Percentiles rank a stretch among this genome's conserved stretches.
phyloP scores from a whole-genome alignment of 139 green algal species.

The Closterium sp. region DNA sequence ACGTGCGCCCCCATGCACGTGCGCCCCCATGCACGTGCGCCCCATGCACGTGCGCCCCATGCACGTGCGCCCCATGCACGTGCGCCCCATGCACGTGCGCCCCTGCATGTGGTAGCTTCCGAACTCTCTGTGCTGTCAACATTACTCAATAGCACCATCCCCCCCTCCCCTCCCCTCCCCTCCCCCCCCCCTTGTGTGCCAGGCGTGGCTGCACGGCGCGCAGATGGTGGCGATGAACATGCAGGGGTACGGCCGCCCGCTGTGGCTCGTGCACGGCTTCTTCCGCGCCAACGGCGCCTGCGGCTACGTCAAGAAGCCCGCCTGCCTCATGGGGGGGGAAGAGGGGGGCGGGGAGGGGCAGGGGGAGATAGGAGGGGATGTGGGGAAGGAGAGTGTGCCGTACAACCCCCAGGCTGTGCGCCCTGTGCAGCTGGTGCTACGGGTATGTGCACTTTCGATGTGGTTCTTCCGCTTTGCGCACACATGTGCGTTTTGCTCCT shows the following conservation, averaged over 20 bases:
- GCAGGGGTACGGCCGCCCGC: constrained; percentile 42
- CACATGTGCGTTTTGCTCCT: too few species aligned
- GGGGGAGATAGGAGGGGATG: background rate
- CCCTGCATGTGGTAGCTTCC: too few species aligned
- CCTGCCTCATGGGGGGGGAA: constrained; percentile 31
- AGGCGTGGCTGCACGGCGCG: constrained; percentile 26
- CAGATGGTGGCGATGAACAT: constrained; percentile 52
- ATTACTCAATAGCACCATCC: background rate
- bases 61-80: too few species aligned
- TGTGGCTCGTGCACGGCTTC: constrained; percentile 47
- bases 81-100: too few species aligned
- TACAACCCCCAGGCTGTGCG: constrained; percentile 7
- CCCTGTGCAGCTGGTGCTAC: background rate
- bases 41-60: too few species aligned
- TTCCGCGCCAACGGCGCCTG: constrained; percentile 48
- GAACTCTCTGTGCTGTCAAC: background rate
- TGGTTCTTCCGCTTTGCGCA: too few species aligned
- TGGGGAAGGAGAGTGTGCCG: background rate
- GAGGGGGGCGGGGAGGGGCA: background rate
- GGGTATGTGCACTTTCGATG: background rate
- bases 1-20: too few species aligned
- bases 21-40: too few species aligned
- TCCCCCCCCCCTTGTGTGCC: background rate
- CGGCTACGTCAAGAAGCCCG: constrained; percentile 45
- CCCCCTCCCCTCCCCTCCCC: background rate